Percentiles rank a stretch among this genome's conserved stretches.
Evolutionary conservation across 331 rosid genomes (phyloP).

Genomic region (Pyracantha coccinea): DNA sequence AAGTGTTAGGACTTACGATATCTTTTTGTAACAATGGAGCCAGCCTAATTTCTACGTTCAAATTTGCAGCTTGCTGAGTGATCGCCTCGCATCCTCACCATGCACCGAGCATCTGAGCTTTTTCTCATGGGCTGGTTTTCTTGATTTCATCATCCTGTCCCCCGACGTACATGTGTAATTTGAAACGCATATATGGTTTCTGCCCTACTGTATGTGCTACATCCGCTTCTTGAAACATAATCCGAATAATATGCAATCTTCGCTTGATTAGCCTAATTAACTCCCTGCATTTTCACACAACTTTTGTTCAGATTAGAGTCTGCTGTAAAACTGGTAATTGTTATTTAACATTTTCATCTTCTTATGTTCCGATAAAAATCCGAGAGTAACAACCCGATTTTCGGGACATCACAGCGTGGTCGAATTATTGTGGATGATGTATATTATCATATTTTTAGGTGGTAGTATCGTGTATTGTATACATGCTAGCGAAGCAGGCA

Average conservation of each 20-base stretch:
- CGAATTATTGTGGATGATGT: no score
- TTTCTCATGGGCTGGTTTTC: conserved; percentile 1
- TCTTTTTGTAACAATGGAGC: neutral
- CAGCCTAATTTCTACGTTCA: neutral
- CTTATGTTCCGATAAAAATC: no score
- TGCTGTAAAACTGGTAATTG: neutral
- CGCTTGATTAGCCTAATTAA: neutral
- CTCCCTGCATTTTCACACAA: neutral
- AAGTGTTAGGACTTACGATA: neutral
- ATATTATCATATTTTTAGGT: no score
- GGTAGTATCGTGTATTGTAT: no score
- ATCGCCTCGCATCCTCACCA: conserved; percentile 9
- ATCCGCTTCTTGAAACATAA: conserved; percentile 7
- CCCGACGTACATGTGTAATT: neutral
- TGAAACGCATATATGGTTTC: conserved; percentile 1
- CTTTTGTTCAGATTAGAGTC: neutral
- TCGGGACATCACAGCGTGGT: no score
- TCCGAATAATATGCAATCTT: neutral
- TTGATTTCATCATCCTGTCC: neutral
- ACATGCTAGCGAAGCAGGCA: no score
- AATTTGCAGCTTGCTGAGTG: conserved; percentile 42
- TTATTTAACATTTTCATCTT: no score
- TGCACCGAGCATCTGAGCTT: neutral
- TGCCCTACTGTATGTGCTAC: conserved; percentile 11
- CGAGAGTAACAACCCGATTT: no score